Conservation (phyloP, 495 filamentous ascomycete genomes). For the Xylaria grammica region DNA sequence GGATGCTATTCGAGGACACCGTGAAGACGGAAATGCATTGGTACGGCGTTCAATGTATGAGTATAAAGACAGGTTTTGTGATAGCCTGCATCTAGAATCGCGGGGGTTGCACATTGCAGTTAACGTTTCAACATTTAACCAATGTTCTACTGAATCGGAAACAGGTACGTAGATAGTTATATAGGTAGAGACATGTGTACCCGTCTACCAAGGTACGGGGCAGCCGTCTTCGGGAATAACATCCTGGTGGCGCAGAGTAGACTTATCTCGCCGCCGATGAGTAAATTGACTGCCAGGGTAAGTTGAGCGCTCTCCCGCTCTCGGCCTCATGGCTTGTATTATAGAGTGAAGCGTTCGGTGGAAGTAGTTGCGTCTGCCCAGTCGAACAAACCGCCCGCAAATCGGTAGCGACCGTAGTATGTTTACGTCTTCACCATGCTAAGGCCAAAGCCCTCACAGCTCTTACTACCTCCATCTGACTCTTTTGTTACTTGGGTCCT, state of each 20-base stretch:
- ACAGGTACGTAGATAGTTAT: not conserved
- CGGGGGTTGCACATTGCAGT: not conserved
- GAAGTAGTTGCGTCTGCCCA: not conserved
- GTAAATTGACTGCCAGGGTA: slow-evolving; percentile 8
- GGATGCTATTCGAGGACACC: not conserved
- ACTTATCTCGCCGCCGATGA: slow-evolving; percentile 6
- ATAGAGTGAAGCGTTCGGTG: not conserved
- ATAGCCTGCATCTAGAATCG: not conserved
- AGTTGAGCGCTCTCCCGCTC: not conserved
- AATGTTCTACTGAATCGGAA: no score
- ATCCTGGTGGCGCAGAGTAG: not conserved
- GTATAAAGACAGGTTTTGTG: not conserved
- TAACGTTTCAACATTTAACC: not conserved
- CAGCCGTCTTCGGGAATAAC: slow-evolving; percentile 7
- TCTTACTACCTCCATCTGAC: no score
- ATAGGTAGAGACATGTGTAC: not conserved
- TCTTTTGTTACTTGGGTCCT: no score
- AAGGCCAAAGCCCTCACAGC: no score
- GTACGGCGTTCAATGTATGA: slow-evolving; percentile 9
- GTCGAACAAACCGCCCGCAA: not conserved
- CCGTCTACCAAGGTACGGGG: not conserved
- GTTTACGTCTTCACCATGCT: no score
- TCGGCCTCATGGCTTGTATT: not conserved
- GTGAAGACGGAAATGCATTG: slow-evolving; percentile 6
- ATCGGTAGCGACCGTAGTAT: not conserved